These are phyloP conservation scores for Entomortierella chlamydospora DNA, from an alignment of 192 early-diverging fungal genomes.

Conservation along the genomic window DNA sequence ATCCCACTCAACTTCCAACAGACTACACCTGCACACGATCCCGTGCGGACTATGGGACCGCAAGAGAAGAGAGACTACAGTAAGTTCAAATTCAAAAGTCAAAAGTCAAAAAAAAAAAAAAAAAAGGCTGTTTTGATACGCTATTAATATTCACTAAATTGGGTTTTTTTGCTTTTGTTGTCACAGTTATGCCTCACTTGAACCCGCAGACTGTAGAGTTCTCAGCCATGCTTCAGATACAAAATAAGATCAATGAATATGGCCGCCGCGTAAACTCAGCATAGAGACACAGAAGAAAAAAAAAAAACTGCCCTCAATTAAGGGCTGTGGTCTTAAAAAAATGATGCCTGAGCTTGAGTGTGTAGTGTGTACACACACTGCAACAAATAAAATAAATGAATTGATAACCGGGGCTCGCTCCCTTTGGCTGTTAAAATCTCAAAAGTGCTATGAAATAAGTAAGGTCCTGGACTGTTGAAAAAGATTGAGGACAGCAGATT, in stretches of 20 bases:
- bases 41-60: slow-evolving; percentile 23
- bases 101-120: neutral
- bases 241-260: slow-evolving; percentile 74
- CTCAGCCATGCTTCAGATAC: slow-evolving; percentile 75
- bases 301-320: too few relatives aligned
- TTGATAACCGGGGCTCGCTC: too few relatives aligned
- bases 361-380: too few relatives aligned
- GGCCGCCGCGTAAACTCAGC: slow-evolving; percentile 49
- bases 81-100: neutral
- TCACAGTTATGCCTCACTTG: slow-evolving; percentile 60
- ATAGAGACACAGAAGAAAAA: too few relatives aligned
- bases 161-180: slow-evolving; percentile 13
- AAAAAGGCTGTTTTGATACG: too few relatives aligned
- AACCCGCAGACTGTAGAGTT: slow-evolving; percentile 91
- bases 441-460: neutral
- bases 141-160: neutral
- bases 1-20: slow-evolving; percentile 86
- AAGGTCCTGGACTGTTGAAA: neutral
- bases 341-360: too few relatives aligned
- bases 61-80: slow-evolving; percentile 44
- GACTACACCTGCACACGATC: slow-evolving; percentile 69
- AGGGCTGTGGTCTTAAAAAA: too few relatives aligned
- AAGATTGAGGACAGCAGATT: neutral
- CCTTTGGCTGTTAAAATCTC: too few relatives aligned
- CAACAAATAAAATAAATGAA: too few relatives aligned